Percentiles rank a stretch among this genome's conserved stretches.
phyloP scores from a whole-genome alignment of 2,329 filamentous ascomycete genomes.

The Pseudonectria buxi region DNA sequence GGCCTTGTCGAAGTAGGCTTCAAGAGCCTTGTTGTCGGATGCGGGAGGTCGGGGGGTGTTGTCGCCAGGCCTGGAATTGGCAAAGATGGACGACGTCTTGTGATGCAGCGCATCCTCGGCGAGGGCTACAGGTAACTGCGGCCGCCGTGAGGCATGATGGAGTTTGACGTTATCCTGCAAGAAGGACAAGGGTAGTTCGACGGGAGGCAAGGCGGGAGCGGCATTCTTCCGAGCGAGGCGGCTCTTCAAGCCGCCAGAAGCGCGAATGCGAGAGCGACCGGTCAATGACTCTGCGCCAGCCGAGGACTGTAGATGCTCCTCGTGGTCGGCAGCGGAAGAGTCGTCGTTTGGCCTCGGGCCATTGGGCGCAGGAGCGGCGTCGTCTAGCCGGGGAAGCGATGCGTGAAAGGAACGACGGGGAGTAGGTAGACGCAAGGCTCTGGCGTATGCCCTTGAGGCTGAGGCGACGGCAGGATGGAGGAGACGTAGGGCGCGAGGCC shows the following conservation, averaged over 20 bases:
- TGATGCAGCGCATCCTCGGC: constrained; percentile 25
- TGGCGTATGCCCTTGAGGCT: constrained; percentile 14
- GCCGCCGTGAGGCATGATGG: constrained; percentile 18
- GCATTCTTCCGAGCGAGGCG: constrained; percentile 27
- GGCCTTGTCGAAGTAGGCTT: constrained; percentile 27
- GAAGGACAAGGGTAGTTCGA: constrained; percentile 53
- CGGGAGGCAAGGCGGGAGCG: constrained; percentile 39
- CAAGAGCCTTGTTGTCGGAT: constrained; percentile 19
- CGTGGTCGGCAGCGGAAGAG: constrained; percentile 16
- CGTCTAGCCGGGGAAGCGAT: constrained; percentile 12
- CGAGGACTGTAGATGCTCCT: constrained; percentile 23
- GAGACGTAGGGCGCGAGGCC: constrained; percentile 20
- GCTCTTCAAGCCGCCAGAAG: constrained; percentile 21
- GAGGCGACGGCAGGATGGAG: constrained; percentile 18
- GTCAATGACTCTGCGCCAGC: constrained; percentile 20
- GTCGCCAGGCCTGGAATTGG: constrained; percentile 16
- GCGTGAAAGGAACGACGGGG: constrained; percentile 17
- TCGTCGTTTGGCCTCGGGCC: constrained; percentile 24
- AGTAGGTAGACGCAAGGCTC: constrained; percentile 16
- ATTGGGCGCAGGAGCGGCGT: constrained; percentile 11
- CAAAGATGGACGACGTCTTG: constrained; percentile 25
- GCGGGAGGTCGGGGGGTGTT: constrained; percentile 15
- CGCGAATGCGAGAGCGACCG: constrained; percentile 21
- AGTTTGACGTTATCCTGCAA: constrained; percentile 41
- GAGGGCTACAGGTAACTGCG: constrained; percentile 25